A percentile compares a stretch with the other conserved stretches of the same genome.
Conservation (phyloP, 2,329 filamentous ascomycete genomes). For the Alternaria viburni region DNA sequence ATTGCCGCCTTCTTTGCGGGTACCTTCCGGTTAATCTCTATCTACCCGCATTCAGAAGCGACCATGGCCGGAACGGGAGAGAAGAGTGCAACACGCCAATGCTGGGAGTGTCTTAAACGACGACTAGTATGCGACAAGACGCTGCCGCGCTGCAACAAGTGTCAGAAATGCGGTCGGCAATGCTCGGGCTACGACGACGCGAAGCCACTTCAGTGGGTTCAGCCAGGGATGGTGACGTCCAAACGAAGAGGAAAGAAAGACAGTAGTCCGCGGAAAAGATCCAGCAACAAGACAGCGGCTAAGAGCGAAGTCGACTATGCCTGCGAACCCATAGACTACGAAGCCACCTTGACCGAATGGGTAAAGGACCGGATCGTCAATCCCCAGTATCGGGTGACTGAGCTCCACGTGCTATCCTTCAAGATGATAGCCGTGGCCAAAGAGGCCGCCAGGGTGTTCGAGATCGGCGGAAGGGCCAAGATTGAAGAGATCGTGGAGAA, state of each 20-base stretch:
- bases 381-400: constrained; percentile 3
- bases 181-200: constrained; percentile 43
- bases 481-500: constrained; percentile 24
- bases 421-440: neutral
- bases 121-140: constrained; percentile 43
- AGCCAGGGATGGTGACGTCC: constrained; percentile 39
- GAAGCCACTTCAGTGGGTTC: constrained; percentile 43
- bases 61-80: constrained; percentile 20
- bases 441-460: constrained; percentile 14
- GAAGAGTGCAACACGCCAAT: constrained; percentile 35
- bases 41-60: neutral
- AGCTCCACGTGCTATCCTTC: neutral
- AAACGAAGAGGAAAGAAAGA: constrained; percentile 25
- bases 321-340: constrained; percentile 3
- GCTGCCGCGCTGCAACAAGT: constrained; percentile 41
- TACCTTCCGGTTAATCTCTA: neutral
- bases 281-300: neutral
- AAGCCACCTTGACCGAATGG: neutral
- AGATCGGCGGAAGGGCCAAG: constrained; percentile 12
- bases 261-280: neutral
- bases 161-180: constrained; percentile 33
- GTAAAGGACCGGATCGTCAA: neutral
- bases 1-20: neutral
- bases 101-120: constrained; percentile 43
- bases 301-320: neutral